Evolutionary conservation across 1,284 basidiomycete genomes (phyloP), one percentile per base, ranked within the genome.

Genomic region (Apiotrichum veenhuisii): DNA sequence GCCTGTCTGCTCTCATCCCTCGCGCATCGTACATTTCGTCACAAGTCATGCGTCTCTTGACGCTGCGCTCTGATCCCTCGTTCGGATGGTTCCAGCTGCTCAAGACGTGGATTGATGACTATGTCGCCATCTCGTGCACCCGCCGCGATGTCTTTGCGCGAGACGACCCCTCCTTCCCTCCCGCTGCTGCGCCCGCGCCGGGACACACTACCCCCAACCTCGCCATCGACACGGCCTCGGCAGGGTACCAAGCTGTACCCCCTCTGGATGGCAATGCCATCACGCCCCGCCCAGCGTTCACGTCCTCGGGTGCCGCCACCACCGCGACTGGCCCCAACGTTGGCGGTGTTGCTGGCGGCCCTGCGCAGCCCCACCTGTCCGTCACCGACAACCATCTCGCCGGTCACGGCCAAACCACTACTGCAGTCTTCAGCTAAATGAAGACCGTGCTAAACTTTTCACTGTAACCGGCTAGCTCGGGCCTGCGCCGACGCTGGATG

Each of bases 91-190:
- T 74, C 62, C 74, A 74, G 53, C 64, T 76, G 8, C 33, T 76
- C 61, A 76, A 76, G 55, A 71, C 71, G 3, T 74, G 68, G 67
- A 63, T 72, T 41, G 74, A 74, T 57, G 74, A 76, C 53, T 74
- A 67, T 49, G 62, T 73, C 34, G 57, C 65, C 20, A 60, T 76
- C 41, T 49, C 59, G 18, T 62, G 65, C 14, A 50, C 66, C 15
- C 70, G 72, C 27, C 66, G 66, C 37, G 62, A 62, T 17, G 65
- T 63, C 9, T 62, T 71, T 17, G 65, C 62, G 17, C 53, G 45
- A 27, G 47, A 40, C 18, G 47, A 49, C 27, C 38, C 49, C 7
- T 37, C 34, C 1, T 50, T 42, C 20, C 49, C 38, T 9, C 27
- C 38, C n/a, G 2, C 34, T 1, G 22, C 22, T 3, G 12, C n/a